These are phyloP conservation scores for Rhododendron molle DNA, from an alignment of 148 eudicot species.

Conservation along the genomic window DNA sequence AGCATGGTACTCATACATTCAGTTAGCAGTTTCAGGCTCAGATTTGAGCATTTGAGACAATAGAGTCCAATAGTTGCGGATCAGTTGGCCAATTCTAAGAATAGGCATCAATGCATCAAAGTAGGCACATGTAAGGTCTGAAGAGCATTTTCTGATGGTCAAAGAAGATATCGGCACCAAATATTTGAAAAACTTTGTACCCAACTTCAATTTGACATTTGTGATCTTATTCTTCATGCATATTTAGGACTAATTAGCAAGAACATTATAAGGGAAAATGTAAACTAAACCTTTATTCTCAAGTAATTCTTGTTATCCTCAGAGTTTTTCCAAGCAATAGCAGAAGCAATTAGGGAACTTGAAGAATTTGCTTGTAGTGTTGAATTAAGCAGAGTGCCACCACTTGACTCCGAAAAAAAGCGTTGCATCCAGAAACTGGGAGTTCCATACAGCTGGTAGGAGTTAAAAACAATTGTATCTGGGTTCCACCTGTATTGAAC, in stretches of 20 bases:
- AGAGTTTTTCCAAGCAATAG: constrained; percentile 57
- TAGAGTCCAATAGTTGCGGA: background rate
- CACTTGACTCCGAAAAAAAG: constrained; percentile 66
- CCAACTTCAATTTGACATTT: background rate
- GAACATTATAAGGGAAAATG: background rate
- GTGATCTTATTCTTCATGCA: background rate
- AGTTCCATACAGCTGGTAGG: constrained; percentile 73
- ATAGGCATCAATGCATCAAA: background rate
- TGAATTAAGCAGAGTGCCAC: constrained; percentile 62
- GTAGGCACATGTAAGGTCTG: background rate
- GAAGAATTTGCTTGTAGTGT: constrained; percentile 42
- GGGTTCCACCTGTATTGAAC: constrained; percentile 66
- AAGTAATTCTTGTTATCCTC: constrained; percentile 40
- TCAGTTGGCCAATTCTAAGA: background rate
- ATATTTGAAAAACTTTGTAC: background rate
- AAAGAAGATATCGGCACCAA: background rate
- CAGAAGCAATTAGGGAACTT: constrained; percentile 60
- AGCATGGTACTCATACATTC: background rate
- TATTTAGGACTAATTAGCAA: background rate
- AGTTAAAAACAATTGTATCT: constrained; percentile 83
- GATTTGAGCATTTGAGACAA: too few relatives aligned
- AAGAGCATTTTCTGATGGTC: background rate
- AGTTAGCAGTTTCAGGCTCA: background rate
- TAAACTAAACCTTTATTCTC: constrained; percentile 64
- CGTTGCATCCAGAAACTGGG: constrained; percentile 97